Percentiles rank a stretch among this genome's conserved stretches.
Evolutionary conservation across 2,329 filamentous ascomycete genomes (phyloP).

Genomic region (Beauveria asiatica): DNA sequence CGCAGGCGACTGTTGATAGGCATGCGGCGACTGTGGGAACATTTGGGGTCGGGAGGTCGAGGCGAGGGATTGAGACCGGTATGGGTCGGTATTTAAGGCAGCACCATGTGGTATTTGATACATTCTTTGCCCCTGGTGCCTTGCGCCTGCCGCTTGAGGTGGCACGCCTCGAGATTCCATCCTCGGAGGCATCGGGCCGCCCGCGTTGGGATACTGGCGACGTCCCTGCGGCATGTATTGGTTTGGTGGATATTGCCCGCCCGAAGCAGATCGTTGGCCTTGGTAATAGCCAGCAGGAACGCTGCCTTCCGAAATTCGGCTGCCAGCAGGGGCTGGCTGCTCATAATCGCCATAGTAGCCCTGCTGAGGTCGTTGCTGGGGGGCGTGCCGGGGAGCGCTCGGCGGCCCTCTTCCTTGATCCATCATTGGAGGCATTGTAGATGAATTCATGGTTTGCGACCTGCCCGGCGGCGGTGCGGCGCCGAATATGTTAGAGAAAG

Average conservation of each 20-base stretch:
- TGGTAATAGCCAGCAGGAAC: conserved; percentile 45
- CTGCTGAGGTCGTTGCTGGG: conserved; percentile 42
- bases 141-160: conserved; percentile 29
- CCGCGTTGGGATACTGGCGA: conserved; percentile 36
- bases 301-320: conserved; percentile 32
- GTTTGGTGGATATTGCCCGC: conserved; percentile 31
- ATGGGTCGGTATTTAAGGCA: conserved; percentile 75
- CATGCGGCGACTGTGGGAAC: conserved; percentile 55
- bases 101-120: conserved; percentile 56
- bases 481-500: conserved; percentile 94
- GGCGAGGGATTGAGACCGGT: conserved; percentile 89
- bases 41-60: conserved; percentile 63
- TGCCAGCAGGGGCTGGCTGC: conserved; percentile 19
- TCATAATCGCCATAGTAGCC: conserved; percentile 28
- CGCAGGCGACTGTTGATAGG: conserved; percentile 57
- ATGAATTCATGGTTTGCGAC: conserved; percentile 91
- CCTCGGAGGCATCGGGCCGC: conserved; percentile 49
- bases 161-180: conserved; percentile 52
- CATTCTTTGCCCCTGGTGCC: conserved; percentile 46
- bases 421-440: conserved; percentile 46
- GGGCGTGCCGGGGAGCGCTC: conserved; percentile 54
- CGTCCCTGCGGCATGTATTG: conserved; percentile 42
- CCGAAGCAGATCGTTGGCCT: conserved; percentile 42
- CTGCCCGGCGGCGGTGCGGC: conserved; percentile 76
- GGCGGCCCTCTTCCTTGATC: conserved; percentile 43